Conservation (phyloP, 345 rosid genomes). For the Reutealis trisperma region DNA sequence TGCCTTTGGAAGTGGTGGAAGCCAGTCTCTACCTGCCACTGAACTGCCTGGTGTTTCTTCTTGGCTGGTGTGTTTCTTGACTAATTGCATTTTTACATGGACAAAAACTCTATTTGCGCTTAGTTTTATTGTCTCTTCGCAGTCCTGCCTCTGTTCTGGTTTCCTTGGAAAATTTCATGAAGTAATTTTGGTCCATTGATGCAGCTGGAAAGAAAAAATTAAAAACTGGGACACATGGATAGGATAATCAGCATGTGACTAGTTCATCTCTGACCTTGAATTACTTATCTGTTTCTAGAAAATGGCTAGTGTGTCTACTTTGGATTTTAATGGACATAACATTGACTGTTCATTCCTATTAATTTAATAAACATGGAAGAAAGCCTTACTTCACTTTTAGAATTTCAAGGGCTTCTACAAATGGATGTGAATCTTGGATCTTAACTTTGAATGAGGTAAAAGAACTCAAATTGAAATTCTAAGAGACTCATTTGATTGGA, state of each 20-base stretch:
- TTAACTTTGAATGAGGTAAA: neutral
- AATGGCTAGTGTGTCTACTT: neutral
- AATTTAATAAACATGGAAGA: neutral
- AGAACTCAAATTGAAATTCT: neutral
- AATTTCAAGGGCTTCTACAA: neutral
- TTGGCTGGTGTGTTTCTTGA: conserved; percentile 75
- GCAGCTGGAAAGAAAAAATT: neutral
- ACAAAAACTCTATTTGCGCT: neutral
- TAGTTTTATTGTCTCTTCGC: neutral
- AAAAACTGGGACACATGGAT: neutral
- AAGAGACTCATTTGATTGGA: neutral
- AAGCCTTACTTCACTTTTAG: neutral
- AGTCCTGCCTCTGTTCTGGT: neutral
- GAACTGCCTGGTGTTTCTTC: conserved; percentile 97
- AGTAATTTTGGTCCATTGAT: neutral
- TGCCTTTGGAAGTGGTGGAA: conserved; percentile 97
- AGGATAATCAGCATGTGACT: neutral
- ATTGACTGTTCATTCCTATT: neutral
- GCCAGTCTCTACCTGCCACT: conserved; percentile 90
- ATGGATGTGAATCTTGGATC: neutral
- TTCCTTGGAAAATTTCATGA: neutral
- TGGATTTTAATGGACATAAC: no score
- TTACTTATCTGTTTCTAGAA: neutral
- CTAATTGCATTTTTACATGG: neutral
- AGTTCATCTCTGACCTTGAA: neutral